phyloP scores from a whole-genome alignment of 129 eudicot genomes.

The Arctium minus region DNA sequence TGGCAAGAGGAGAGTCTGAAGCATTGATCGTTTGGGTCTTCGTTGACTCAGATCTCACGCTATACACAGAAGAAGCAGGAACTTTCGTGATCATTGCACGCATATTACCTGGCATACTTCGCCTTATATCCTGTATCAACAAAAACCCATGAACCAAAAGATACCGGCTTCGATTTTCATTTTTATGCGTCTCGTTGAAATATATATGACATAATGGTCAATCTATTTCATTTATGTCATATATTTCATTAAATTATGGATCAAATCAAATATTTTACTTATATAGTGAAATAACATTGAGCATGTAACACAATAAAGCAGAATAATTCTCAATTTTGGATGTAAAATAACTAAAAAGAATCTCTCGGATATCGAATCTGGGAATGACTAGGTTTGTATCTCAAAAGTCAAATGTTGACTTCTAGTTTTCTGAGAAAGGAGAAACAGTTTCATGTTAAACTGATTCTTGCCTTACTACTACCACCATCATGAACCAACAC shows the following conservation, averaged over 20 bases:
- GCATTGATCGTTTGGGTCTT: conserved; percentile 37
- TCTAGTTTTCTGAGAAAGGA: neutral
- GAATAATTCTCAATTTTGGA: neutral
- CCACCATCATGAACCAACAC: neutral
- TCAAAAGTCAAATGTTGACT: neutral
- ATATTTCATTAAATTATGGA: neutral
- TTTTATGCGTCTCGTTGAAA: neutral
- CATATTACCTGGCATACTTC: conserved; percentile 61
- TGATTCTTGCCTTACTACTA: neutral
- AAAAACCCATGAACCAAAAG: neutral
- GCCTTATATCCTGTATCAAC: conserved; percentile 68
- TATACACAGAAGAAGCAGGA: conserved; percentile 58
- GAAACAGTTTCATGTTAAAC: neutral
- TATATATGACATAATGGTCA: neutral
- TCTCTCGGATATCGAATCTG: neutral
- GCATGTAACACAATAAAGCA: neutral
- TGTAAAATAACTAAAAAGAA: too few relatives aligned
- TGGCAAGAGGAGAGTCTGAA: conserved; percentile 63
- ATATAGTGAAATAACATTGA: neutral
- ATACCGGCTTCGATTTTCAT: neutral
- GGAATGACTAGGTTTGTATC: conserved; percentile 3
- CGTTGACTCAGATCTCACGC: conserved; percentile 53
- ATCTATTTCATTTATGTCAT: neutral
- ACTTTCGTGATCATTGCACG: conserved; percentile 54
- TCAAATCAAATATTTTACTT: neutral